phyloP scores from a whole-genome alignment of 2,329 filamentous ascomycete species.

The Helotiales sp. region DNA sequence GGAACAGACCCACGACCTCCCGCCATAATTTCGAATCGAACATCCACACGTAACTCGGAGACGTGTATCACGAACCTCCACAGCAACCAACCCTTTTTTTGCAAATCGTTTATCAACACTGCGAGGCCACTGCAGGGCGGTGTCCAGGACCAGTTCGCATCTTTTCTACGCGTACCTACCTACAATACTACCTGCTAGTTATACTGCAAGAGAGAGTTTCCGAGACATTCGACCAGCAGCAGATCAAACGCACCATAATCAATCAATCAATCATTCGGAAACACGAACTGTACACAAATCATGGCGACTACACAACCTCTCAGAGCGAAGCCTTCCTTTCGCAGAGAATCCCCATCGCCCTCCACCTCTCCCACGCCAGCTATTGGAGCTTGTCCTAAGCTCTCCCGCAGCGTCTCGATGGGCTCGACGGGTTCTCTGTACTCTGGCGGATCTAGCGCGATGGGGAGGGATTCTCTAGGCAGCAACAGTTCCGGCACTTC shows the following conservation, averaged over 20 bases:
- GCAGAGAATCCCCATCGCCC: constrained; percentile 66
- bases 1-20: constrained; percentile 21
- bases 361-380: constrained; percentile 37
- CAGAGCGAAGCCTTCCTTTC: constrained; percentile 38
- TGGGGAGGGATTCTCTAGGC: constrained; percentile 58
- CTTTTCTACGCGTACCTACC: constrained; percentile 9
- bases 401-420: constrained; percentile 69
- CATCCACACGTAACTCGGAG: constrained; percentile 9
- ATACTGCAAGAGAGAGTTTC: background rate
- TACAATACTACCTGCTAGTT: constrained; percentile 3
- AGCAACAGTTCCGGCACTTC: constrained; percentile 52
- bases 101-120: constrained; percentile 2
- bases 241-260: constrained; percentile 18
- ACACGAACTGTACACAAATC: constrained; percentile 31
- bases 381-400: constrained; percentile 46
- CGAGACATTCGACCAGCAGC: constrained; percentile 7
- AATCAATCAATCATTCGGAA: constrained; percentile 19
- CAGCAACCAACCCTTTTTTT: constrained; percentile 28
- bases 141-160: constrained; percentile 19
- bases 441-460: constrained; percentile 49
- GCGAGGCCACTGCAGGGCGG: constrained; percentile 28
- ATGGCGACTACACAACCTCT: constrained; percentile 49
- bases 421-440: constrained; percentile 54
- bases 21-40: constrained; percentile 25
- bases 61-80: constrained; percentile 32